These are phyloP conservation scores for Fragilariopsis cylindrus DNA, from an alignment of 108 stramenopile genomes.

Conservation along the genomic window DNA sequence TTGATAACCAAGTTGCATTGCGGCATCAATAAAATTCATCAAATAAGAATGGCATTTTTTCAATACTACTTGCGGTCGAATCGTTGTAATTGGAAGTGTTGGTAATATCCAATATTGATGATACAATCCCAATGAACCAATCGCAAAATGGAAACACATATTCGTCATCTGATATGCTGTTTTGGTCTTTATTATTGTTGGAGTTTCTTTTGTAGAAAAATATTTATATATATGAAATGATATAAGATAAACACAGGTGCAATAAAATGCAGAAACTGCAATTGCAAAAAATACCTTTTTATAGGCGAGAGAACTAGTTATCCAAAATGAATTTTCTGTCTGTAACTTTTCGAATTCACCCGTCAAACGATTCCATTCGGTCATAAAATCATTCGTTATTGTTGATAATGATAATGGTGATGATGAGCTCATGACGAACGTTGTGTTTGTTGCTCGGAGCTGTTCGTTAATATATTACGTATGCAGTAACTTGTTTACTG, in stretches of 20 bases:
- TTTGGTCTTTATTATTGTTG: conserved; percentile 7
- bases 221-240: conserved; percentile 7
- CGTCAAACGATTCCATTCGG: conserved; percentile 4
- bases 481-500: too few species aligned
- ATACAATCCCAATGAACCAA: conserved; percentile 58
- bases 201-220: conserved; percentile 11
- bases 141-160: conserved; percentile 46
- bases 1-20: conserved; percentile 72
- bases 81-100: conserved; percentile 17
- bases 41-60: conserved; percentile 41
- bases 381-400: too few species aligned
- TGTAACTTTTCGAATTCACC: background rate
- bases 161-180: conserved; percentile 62
- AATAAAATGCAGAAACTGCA: conserved; percentile 15
- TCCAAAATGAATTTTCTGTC: background rate
- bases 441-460: background rate
- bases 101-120: conserved; percentile 31
- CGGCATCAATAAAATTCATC: conserved; percentile 45
- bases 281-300: conserved; percentile 18
- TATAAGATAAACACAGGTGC: conserved; percentile 9
- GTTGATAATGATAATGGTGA: background rate
- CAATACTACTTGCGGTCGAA: conserved; percentile 16
- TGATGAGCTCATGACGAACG: background rate
- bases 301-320: background rate
- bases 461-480: background rate